A percentile compares a stretch with the other conserved stretches of the same genome.
Conservation (phyloP, 257 asterid genomes). For the Thymus quinquecostatus region DNA sequence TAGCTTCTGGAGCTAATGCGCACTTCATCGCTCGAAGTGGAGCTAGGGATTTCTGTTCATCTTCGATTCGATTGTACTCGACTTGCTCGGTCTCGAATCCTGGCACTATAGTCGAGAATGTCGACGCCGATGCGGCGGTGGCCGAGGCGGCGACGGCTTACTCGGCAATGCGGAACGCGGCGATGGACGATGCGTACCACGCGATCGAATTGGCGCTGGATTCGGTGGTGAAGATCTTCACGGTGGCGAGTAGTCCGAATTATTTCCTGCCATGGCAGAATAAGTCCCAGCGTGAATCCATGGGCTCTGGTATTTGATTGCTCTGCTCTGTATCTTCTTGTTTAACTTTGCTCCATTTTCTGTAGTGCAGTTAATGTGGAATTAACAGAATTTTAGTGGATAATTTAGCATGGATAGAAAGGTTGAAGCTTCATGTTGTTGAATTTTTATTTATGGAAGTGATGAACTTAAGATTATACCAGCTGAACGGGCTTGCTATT, state of each 20-base stretch:
- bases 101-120: slow-evolving; percentile 29
- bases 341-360: background rate
- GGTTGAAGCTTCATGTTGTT: background rate
- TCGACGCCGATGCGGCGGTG: slow-evolving; percentile 35
- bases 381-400: slow-evolving; percentile 2
- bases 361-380: slow-evolving; percentile 17
- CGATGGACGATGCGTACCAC: slow-evolving; percentile 52
- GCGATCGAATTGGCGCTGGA: slow-evolving; percentile 93
- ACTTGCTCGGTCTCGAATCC: slow-evolving; percentile 42
- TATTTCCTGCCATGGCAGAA: slow-evolving; percentile 96
- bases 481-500: background rate
- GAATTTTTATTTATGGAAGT: background rate
- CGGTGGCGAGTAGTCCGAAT: slow-evolving; percentile 89
- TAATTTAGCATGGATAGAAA: slow-evolving; percentile 2
- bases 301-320: slow-evolving; percentile 77
- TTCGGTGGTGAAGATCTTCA: slow-evolving; percentile 90
- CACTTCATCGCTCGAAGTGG: slow-evolving; percentile 11
- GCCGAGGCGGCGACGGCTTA: slow-evolving; percentile 23
- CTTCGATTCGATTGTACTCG: slow-evolving; percentile 33
- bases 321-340: background rate
- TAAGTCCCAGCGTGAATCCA: slow-evolving; percentile 91
- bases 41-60: slow-evolving; percentile 4
- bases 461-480: background rate
- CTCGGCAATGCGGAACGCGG: slow-evolving; percentile 36
- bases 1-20: slow-evolving; percentile 27